Percentiles rank a stretch among this genome's conserved stretches.
These are phyloP conservation scores for Incumbomyces lentus DNA, from an alignment of 2,329 filamentous ascomycete species.

Conservation along the genomic window DNA sequence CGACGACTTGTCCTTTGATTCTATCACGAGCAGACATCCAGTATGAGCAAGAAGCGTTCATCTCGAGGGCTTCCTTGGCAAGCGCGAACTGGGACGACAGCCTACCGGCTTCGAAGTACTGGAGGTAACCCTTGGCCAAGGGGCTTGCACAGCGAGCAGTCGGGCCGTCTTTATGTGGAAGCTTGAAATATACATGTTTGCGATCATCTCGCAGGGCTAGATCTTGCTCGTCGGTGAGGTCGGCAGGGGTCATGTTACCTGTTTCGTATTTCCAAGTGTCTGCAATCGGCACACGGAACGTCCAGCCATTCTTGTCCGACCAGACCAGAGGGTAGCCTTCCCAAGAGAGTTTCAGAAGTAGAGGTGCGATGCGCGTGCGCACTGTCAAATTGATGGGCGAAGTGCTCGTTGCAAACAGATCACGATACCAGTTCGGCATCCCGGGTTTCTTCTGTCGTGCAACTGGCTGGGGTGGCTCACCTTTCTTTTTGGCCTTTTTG, in stretches of 20 bases:
- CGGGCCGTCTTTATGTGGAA: constrained; percentile 93
- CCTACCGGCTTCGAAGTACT: constrained; percentile 82
- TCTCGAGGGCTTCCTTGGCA: constrained; percentile 88
- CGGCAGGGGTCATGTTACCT: constrained; percentile 63
- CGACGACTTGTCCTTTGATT: constrained; percentile 90
- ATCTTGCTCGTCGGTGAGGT: constrained; percentile 66
- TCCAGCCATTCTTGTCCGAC: constrained; percentile 91
- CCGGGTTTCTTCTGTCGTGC: constrained; percentile 86
- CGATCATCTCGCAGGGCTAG: constrained; percentile 54
- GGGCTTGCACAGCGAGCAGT: constrained; percentile 74
- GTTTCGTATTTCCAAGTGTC: constrained; percentile 56
- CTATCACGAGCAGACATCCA: constrained; percentile 94
- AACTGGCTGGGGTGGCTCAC: constrained; percentile 64
- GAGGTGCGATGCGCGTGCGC: constrained; percentile 73
- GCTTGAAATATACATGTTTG: constrained; percentile 68
- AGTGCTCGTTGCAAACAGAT: constrained; percentile 63
- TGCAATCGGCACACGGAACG: constrained; percentile 61
- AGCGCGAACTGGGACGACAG: constrained; percentile 80
- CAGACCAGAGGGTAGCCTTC: constrained; percentile 81
- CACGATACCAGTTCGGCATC: constrained; percentile 94
- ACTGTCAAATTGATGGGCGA: constrained; percentile 66
- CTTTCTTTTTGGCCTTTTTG: constrained; percentile 84
- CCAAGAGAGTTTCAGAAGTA: constrained; percentile 78
- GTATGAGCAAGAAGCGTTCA: constrained; percentile 98
- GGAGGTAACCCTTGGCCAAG: constrained; percentile 79